Evolutionary conservation across 2,329 filamentous ascomycete species (phyloP), one percentile per base, ranked within the genome.

Genomic region (Fusarium coicis): DNA sequence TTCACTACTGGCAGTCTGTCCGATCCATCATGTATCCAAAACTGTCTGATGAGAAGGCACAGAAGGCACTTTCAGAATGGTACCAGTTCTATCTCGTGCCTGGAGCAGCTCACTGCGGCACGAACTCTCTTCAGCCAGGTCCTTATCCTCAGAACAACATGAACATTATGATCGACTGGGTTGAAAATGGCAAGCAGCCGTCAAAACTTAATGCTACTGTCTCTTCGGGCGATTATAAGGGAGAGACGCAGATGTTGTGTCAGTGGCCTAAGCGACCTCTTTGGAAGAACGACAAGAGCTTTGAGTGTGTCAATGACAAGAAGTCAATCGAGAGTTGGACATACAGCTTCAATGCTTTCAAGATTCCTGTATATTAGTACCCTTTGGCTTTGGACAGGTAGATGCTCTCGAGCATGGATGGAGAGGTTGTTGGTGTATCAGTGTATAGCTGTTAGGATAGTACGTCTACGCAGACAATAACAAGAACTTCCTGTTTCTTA

Each of bases 61-160:
- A 60, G 1, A 60, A 49, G 2, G 60, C 60, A 21, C 54, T 63
- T 14, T 49, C 54, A 2, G 23, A 60, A 4, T 60, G 60, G 60
- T 60, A 63, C 28, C 54, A 63, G 23, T 60, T 63, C 12, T 63
- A 63, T 7, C 60, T 60, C 16, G 43, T 63, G 12, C 43, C 60
- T 15, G 54, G 60, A n/a, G 60, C 60, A 6, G 60, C 28, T 23
- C 54, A 63, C n/a, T 63, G 60, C 7, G 60, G 60, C 5, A n/a
- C 23, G 1, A 63, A 63, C 6, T 19, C 60, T 11, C 60, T 63
- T 4, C 60, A 63, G 14, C 60, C 60, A 7, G 60, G 60, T 1
- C 54, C 60, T 11, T 63, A 63, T 37, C 60, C 60, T 7, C 60
- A 60, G 14, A 49, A 50, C 30, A 63, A 63, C 16, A 63, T 63